Evolutionary conservation across 176 grass and related monocot species (phyloP).

Genomic region (Cenchrus fungigraminus): DNA sequence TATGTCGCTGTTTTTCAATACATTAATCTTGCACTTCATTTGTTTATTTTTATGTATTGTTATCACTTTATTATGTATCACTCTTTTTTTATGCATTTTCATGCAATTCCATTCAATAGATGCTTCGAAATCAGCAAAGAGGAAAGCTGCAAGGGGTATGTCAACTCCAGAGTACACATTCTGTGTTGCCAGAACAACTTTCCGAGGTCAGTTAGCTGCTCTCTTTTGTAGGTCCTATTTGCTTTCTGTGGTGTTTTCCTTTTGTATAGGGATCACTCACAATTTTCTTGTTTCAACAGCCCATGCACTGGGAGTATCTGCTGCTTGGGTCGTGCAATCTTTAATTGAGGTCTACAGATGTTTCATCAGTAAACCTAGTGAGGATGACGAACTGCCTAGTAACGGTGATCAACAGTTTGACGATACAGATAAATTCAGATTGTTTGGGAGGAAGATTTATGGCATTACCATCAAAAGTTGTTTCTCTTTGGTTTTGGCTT

Average conservation of each 20-base stretch:
- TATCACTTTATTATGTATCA: constrained; percentile 21
- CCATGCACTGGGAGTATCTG: constrained; percentile 82
- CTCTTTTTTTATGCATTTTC: constrained; percentile 29
- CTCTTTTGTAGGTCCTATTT: constrained; percentile 5
- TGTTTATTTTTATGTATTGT: constrained; percentile 17
- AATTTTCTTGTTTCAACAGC: constrained; percentile 50
- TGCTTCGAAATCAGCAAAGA: constrained; percentile 80
- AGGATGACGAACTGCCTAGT: constrained; percentile 42
- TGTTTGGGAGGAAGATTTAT: constrained; percentile 68
- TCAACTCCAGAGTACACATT: constrained; percentile 60
- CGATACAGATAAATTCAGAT: constrained; percentile 57
- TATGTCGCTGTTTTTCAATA: neutral
- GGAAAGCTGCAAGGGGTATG: constrained; percentile 80
- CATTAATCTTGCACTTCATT: neutral
- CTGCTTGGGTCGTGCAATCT: constrained; percentile 87
- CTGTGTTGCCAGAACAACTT: constrained; percentile 84
- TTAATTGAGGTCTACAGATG: constrained; percentile 80
- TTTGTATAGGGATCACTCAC: neutral
- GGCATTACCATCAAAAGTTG: constrained; percentile 80
- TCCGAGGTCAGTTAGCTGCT: constrained; percentile 63
- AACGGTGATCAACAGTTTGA: constrained; percentile 49
- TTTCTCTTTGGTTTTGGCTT: constrained; percentile 92
- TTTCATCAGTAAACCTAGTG: constrained; percentile 60
- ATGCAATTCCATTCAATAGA: constrained; percentile 52
- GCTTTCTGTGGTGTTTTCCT: neutral